Conservation (phyloP, 805 yeast species). For the Candida tammaniensis region DNA sequence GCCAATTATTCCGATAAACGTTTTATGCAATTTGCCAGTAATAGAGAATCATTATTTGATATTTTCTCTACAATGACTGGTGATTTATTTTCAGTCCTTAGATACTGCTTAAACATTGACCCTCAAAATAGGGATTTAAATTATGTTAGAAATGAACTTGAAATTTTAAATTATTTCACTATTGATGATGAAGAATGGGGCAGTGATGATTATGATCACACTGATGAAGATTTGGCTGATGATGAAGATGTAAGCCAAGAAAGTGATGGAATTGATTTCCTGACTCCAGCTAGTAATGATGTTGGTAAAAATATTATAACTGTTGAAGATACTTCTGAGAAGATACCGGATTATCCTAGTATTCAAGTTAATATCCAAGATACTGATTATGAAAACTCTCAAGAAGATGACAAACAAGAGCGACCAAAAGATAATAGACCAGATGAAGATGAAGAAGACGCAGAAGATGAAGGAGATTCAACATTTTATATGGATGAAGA, state of each 20-base stretch:
- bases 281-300: constrained; percentile 1
- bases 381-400: neutral
- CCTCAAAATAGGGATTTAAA: constrained; percentile 77
- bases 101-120: constrained; percentile 76
- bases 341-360: too few relatives aligned
- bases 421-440: neutral
- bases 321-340: neutral
- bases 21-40: constrained; percentile 80
- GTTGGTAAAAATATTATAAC: neutral
- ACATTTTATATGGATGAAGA: constrained; percentile 16
- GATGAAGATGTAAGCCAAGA: constrained; percentile 15
- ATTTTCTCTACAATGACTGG: constrained; percentile 85
- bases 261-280: constrained; percentile 16
- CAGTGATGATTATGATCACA: constrained; percentile 40
- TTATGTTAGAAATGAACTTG: constrained; percentile 58
- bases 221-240: constrained; percentile 18
- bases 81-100: constrained; percentile 80
- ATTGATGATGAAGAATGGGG: constrained; percentile 65
- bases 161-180: constrained; percentile 64
- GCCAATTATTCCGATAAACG: constrained; percentile 80
- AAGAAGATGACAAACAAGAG: neutral
- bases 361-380: constrained; percentile 10
- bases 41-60: constrained; percentile 87
- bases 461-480: constrained; percentile 13
- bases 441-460: constrained; percentile 5